Evolutionary conservation across 2,329 filamentous ascomycete species (phyloP).

Genomic region (Colletotrichum zoysiae): DNA sequence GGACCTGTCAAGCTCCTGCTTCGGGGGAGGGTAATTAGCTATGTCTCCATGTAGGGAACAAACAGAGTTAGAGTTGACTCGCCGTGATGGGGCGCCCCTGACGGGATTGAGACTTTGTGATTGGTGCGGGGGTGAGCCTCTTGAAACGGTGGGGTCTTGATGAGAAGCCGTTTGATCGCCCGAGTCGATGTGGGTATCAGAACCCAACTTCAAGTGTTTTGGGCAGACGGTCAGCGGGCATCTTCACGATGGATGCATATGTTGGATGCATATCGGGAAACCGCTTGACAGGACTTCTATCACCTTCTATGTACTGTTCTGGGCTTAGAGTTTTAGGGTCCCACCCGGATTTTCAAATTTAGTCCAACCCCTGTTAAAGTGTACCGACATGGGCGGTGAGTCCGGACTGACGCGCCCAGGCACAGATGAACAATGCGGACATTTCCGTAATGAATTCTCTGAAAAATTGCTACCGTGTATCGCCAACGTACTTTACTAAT

Average conservation of each 20-base stretch:
- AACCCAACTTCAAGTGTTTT: not conserved
- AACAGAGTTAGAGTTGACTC: constrained; percentile 28
- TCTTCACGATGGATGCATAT: not conserved
- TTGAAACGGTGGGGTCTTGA: constrained; percentile 25
- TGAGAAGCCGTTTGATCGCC: constrained; percentile 35
- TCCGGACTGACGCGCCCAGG: too few species aligned
- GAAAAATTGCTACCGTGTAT: too few species aligned
- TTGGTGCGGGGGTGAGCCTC: constrained; percentile 11
- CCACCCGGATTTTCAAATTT: too few species aligned
- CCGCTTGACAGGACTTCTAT: too few species aligned
- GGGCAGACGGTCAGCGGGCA: not conserved
- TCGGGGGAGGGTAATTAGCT: constrained; percentile 8
- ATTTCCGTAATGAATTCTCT: too few species aligned
- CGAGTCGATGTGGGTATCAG: constrained; percentile 1
- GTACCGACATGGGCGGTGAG: too few species aligned
- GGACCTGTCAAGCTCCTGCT: not conserved
- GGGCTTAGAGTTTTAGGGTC: too few species aligned
- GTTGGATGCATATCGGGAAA: not conserved
- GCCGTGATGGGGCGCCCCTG: constrained; percentile 24
- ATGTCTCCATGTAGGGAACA: not conserved
- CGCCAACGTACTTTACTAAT: too few species aligned
- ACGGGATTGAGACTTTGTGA: not conserved
- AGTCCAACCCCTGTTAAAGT: too few species aligned
- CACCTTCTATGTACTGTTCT: too few species aligned
- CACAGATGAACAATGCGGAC: too few species aligned